Evolutionary conservation across 73 alveolate species (phyloP).

Genomic region (Blepharisma japonicum): DNA sequence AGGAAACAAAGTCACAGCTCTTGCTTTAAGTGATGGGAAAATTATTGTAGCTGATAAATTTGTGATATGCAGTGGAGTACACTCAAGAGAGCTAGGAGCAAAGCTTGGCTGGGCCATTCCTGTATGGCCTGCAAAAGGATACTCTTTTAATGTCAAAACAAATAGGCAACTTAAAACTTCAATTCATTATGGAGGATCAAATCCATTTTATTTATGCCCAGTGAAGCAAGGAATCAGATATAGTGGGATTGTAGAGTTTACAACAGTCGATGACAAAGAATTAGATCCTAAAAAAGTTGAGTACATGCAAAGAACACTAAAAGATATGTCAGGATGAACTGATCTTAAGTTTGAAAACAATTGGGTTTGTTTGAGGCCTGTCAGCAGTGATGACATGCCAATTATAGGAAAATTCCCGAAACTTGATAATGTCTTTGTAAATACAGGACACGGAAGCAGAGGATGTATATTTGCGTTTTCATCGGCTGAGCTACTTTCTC

Average conservation of each 20-base stretch:
- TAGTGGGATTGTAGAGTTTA: background rate
- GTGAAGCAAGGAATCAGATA: background rate
- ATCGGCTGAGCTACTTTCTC: constrained; percentile 16
- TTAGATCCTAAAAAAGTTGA: background rate
- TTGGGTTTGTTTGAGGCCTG: constrained; percentile 28
- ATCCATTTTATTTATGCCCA: background rate
- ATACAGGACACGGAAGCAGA: constrained; percentile 33
- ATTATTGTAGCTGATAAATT: constrained; percentile 20
- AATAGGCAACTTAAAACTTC: constrained; percentile 18
- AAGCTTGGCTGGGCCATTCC: constrained; percentile 25
- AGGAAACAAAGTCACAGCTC: constrained; percentile 2
- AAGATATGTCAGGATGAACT: background rate
- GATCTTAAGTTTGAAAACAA: constrained; percentile 21
- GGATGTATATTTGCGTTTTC: constrained; percentile 11
- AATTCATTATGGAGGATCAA: background rate
- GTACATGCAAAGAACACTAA: background rate
- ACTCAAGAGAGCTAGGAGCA: constrained; percentile 12
- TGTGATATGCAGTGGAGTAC: constrained; percentile 18
- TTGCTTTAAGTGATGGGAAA: background rate
- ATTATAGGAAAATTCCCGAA: constrained; percentile 11
- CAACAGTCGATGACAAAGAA: background rate
- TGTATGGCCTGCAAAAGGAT: constrained; percentile 27
- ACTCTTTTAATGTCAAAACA: constrained; percentile 4
- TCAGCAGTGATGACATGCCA: constrained; percentile 23
- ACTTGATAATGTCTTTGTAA: background rate